phyloP scores from a whole-genome alignment of 495 filamentous ascomycete species.

The Penicillium goetzii region DNA sequence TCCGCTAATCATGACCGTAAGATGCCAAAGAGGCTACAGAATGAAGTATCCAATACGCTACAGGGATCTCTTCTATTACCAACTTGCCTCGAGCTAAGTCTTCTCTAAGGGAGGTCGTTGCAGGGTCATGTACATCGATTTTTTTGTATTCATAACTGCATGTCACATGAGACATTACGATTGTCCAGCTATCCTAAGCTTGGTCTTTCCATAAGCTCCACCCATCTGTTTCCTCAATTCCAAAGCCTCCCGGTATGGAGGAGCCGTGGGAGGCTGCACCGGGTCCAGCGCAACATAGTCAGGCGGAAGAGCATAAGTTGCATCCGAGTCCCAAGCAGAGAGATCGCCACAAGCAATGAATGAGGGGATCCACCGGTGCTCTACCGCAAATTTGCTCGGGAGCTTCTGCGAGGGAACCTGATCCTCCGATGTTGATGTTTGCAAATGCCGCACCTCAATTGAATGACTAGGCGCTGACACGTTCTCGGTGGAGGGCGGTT shows the following conservation, averaged over 20 bases:
- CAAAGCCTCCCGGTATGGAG: conserved; percentile 88
- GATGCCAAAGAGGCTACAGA: too few species aligned
- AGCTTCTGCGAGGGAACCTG: conserved; percentile 33
- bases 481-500: conserved; percentile 1
- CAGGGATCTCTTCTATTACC: too few species aligned
- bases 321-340: conserved; percentile 93
- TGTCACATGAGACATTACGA: conserved; percentile 8
- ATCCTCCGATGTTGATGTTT: conserved; percentile 31
- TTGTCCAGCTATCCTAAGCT: conserved; percentile 37
- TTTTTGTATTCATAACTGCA: conserved; percentile 2
- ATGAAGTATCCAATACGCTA: too few species aligned
- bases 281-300: conserved; percentile 82
- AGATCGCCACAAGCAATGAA: conserved; percentile 97
- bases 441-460: conserved; percentile 34
- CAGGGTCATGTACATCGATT: not conserved
- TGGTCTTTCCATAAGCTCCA: conserved; percentile 83
- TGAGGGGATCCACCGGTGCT: conserved; percentile 80
- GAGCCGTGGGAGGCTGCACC: conserved; percentile 94
- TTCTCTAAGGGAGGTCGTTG: not conserved
- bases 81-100: too few species aligned
- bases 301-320: conserved; percentile 82
- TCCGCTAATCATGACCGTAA: too few species aligned
- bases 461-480: conserved; percentile 19
- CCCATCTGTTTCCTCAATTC: conserved; percentile 79
- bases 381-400: conserved; percentile 38